These are phyloP conservation scores for Pinus albicaulis DNA, from an alignment of 75 land plant genomes.

Conservation along the genomic window DNA sequence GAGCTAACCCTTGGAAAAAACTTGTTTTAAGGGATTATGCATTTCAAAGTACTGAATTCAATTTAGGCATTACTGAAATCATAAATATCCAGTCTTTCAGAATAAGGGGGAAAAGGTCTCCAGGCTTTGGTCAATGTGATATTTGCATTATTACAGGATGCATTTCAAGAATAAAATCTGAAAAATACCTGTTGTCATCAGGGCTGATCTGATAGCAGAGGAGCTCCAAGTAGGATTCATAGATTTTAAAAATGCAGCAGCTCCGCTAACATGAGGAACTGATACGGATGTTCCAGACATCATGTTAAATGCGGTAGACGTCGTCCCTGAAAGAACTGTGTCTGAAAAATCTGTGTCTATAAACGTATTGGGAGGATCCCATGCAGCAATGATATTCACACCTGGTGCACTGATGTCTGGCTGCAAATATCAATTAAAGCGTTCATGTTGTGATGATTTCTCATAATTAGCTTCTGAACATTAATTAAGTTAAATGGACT, in stretches of 20 bases:
- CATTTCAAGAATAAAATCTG: neutral
- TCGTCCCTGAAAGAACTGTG: too few species aligned
- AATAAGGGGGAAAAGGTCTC: too few species aligned
- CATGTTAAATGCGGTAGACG: neutral
- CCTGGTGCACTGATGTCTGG: constrained; percentile 4
- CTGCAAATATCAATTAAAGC: constrained; percentile 6
- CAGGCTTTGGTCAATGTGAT: too few species aligned
- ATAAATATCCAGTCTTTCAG: too few species aligned
- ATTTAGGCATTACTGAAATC: too few species aligned
- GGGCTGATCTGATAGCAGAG: constrained; percentile 4
- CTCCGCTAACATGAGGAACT: neutral
- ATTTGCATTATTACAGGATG: too few species aligned
- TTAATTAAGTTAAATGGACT: too few species aligned
- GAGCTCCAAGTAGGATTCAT: constrained; percentile 1
- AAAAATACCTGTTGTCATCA: constrained; percentile 4
- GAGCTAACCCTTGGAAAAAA: too few species aligned
- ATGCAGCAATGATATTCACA: neutral
- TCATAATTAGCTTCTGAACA: too few species aligned
- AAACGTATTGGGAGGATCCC: neutral
- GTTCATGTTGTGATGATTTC: too few species aligned
- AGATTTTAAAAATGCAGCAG: neutral
- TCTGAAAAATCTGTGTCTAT: neutral
- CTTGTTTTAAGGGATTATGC: too few species aligned
- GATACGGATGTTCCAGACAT: constrained; percentile 8
- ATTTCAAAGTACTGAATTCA: too few species aligned